Conservation (phyloP, 2,329 filamentous ascomycete genomes). For the Sphaceloma murrayae region DNA sequence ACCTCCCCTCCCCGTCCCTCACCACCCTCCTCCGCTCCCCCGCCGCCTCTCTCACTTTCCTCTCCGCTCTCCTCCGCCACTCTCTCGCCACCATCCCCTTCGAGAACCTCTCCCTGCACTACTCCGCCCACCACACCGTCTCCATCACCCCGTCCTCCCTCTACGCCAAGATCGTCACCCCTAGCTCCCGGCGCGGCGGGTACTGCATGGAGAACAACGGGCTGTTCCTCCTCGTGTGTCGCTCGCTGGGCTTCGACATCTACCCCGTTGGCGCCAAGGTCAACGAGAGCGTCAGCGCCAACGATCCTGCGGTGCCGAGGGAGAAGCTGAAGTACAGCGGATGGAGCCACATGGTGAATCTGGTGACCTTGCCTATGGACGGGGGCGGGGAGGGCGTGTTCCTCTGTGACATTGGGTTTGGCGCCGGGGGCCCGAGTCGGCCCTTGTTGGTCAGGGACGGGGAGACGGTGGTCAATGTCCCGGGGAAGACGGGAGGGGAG, state of each 20-base stretch:
- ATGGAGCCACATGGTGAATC: conserved; percentile 38
- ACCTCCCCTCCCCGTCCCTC: neutral
- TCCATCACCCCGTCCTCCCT: conserved; percentile 42
- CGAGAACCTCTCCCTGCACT: conserved; percentile 49
- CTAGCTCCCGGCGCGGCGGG: conserved; percentile 39
- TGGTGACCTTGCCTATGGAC: conserved; percentile 31
- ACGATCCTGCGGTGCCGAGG: neutral
- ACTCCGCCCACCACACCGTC: conserved; percentile 40
- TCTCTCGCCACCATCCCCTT: conserved; percentile 45
- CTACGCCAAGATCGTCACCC: conserved; percentile 44
- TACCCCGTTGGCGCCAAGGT: conserved; percentile 35
- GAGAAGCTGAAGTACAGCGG: conserved; percentile 22
- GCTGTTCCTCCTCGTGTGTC: conserved; percentile 44
- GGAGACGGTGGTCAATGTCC: neutral
- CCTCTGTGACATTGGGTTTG: conserved; percentile 38
- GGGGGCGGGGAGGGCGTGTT: conserved; percentile 25
- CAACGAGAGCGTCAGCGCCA: conserved; percentile 21
- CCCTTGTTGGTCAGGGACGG: conserved; percentile 32
- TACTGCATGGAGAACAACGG: conserved; percentile 54
- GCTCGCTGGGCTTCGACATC: conserved; percentile 42
- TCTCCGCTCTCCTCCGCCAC: conserved; percentile 23
- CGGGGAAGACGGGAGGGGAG: conserved; percentile 23
- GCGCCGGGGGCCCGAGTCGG: conserved; percentile 27
- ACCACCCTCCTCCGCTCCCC: neutral
- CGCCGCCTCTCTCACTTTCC: conserved; percentile 20